phyloP scores from a whole-genome alignment of 2,329 filamentous ascomycete species.

The Aspergillus candidus region DNA sequence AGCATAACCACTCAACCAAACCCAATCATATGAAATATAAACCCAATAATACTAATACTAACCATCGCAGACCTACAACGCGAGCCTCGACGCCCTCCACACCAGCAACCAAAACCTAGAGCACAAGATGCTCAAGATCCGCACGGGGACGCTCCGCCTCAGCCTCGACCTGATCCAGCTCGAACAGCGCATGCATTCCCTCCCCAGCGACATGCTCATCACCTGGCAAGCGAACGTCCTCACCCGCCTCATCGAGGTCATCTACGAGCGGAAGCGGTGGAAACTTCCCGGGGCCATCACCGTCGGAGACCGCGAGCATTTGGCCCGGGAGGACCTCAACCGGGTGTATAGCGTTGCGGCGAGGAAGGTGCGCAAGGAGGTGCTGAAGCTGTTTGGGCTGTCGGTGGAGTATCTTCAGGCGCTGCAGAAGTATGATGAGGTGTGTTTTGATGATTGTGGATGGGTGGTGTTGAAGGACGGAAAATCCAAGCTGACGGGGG shows the following conservation, averaged over 20 bases:
- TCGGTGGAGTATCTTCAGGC: slow-evolving; percentile 19
- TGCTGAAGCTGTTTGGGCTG: slow-evolving; percentile 23
- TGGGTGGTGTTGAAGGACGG: background rate
- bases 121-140: slow-evolving; percentile 18
- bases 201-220: slow-evolving; percentile 22
- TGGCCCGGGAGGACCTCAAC: slow-evolving; percentile 16
- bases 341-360: slow-evolving; percentile 23
- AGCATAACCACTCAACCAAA: background rate
- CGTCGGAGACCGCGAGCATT: slow-evolving; percentile 11
- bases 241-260: slow-evolving; percentile 30
- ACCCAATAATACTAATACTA: background rate
- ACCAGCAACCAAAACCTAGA: slow-evolving; percentile 24
- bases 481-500: slow-evolving; percentile 1
- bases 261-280: slow-evolving; percentile 18
- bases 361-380: slow-evolving; percentile 17
- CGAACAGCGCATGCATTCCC: slow-evolving; percentile 20
- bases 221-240: slow-evolving; percentile 33
- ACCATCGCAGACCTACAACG: slow-evolving; percentile 14
- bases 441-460: slow-evolving; percentile 9
- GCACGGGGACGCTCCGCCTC: slow-evolving; percentile 15
- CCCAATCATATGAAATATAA: no score
- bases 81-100: slow-evolving; percentile 17
- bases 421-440: slow-evolving; percentile 25
- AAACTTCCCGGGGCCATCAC: slow-evolving; percentile 18
- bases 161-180: slow-evolving; percentile 22